These are phyloP conservation scores for Dendrobium chrysotoxum DNA, from an alignment of 106 monocot genomes.

Conservation along the genomic window DNA sequence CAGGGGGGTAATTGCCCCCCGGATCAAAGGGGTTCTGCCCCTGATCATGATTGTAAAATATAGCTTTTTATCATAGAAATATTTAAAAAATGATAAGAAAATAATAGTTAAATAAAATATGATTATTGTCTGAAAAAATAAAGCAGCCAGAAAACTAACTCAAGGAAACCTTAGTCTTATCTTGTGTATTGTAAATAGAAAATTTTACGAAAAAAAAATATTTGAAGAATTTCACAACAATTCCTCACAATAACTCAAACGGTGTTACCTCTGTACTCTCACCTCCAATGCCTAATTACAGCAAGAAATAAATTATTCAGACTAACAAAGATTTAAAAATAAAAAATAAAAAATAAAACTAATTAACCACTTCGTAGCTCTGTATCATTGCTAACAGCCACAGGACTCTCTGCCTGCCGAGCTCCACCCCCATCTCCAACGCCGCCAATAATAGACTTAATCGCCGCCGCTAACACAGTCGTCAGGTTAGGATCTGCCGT, in stretches of 20 bases:
- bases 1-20: no score
- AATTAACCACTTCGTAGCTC: neutral
- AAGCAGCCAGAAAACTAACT: no score
- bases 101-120: no score
- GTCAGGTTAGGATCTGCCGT: conserved; percentile 64
- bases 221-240: neutral
- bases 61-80: no score
- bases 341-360: neutral
- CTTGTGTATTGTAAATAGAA: neutral
- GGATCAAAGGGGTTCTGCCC: no score
- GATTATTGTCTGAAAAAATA: no score
- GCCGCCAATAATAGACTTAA: conserved; percentile 52
- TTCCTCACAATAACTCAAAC: neutral
- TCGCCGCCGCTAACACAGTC: conserved; percentile 52
- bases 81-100: no score
- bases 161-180: no score
- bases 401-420: no score
- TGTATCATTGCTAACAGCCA: no score
- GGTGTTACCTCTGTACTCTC: neutral
- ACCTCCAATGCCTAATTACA: neutral
- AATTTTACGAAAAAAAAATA: neutral
- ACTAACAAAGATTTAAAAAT: neutral
- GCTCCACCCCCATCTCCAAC: neutral
- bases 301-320: neutral
- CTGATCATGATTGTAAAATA: no score